Evolutionary conservation across 129 eudicot genomes (phyloP).

Genomic region (Lactuca saligna): DNA sequence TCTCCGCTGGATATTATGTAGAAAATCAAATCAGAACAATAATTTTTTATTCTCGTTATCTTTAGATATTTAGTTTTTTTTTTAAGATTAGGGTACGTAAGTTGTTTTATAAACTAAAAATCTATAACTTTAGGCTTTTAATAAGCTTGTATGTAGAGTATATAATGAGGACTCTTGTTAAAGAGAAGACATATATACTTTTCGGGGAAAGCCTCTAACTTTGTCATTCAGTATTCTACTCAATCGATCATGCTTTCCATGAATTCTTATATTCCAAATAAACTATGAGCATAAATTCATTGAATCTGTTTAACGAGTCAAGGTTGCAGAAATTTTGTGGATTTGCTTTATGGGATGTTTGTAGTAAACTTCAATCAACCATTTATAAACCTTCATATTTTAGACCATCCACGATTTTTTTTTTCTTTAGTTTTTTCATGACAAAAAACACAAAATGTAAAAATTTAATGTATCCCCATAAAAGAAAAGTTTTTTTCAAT

Average conservation of each 20-base stretch:
- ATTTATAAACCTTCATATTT: too few relatives aligned
- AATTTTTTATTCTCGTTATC: not conserved
- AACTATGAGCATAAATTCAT: not conserved
- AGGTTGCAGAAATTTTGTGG: not conserved
- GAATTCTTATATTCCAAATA: not conserved
- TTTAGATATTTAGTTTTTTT: too few relatives aligned
- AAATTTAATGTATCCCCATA: too few relatives aligned
- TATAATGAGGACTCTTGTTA: too few relatives aligned
- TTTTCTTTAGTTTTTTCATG: too few relatives aligned
- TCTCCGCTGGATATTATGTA: not conserved
- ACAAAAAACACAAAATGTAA: too few relatives aligned
- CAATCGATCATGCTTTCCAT: conserved; percentile 3
- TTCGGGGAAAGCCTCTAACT: too few relatives aligned
- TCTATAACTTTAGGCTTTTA: too few relatives aligned
- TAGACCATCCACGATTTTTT: too few relatives aligned
- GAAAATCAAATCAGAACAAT: not conserved
- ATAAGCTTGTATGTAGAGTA: not conserved
- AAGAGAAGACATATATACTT: too few relatives aligned
- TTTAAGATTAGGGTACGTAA: not conserved
- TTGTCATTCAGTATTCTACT: not conserved
- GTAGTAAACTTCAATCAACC: not conserved
- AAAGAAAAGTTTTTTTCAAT: too few relatives aligned
- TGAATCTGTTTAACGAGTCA: conserved; percentile 2
- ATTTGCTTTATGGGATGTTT: not conserved
- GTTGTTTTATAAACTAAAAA: too few relatives aligned